These are phyloP conservation scores for Tetrahymena borealis DNA, from an alignment of 73 alveolate species.

Conservation along the genomic window DNA sequence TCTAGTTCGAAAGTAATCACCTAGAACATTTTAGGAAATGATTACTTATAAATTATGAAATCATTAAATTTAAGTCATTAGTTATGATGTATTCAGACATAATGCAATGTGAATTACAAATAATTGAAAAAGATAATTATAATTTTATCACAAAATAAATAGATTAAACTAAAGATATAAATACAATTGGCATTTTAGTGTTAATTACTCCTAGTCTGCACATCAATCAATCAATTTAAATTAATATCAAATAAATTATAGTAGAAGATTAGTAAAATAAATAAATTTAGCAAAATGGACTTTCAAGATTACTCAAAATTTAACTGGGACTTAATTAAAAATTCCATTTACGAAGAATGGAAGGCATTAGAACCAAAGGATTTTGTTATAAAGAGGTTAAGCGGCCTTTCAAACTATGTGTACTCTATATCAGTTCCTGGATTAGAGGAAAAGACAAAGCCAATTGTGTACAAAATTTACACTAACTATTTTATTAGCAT, in stretches of 20 bases:
- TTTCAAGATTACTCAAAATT: background rate
- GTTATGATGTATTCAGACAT: too few species aligned
- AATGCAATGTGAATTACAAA: too few species aligned
- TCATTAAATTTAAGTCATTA: too few species aligned
- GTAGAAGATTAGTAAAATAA: background rate
- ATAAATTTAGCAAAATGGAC: background rate
- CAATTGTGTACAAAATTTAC: background rate
- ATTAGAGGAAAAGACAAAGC: background rate
- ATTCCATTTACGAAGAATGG: background rate
- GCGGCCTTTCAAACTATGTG: background rate
- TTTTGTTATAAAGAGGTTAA: background rate
- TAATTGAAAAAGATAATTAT: too few species aligned
- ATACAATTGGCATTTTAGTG: too few species aligned
- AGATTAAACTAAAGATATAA: too few species aligned
- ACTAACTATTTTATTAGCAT: background rate
- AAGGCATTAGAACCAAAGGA: background rate
- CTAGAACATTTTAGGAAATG: too few species aligned
- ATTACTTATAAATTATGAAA: too few species aligned
- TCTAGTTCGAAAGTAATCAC: too few species aligned
- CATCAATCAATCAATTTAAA: background rate
- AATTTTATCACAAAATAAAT: too few species aligned
- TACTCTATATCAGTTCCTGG: background rate
- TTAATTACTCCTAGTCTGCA: too few species aligned
- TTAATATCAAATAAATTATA: background rate
- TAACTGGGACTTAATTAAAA: background rate